Base-by-base conservation (phyloP, 148 eudicot genomes). In the Selenicereus undatus region DNA sequence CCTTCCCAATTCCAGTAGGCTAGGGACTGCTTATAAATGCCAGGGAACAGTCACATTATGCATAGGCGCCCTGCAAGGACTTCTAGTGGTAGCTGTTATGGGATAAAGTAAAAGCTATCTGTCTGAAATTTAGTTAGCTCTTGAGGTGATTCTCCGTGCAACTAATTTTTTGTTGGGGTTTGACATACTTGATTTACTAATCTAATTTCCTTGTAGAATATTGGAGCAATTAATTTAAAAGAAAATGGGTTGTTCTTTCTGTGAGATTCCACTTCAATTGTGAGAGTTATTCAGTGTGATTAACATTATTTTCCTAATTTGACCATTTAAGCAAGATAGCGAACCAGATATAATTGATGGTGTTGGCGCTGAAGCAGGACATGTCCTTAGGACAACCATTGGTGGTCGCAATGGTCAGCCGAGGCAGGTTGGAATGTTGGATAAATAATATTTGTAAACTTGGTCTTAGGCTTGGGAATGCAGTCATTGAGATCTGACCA, bases 381-480 rank as follows among this genome's bases (percentile, higher is more conserved):
- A 97, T 90, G 90, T 93, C 43, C 90, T 94, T 76, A 88, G 93
- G 82, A 94, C 97, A 35, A 92, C 89, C 42, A 85, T 94, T 80
- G 97, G 97, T 83, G 99, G 97, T 73, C 94, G 95, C 35, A 92
- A 89, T 86, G 99, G 98, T 83, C 99, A 97, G 84, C 83, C 99
- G 39, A 93, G 91, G 89, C 98, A 97, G 98, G 99, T 94, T 81
- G 80, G 85, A 74, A 27, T 62, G 9, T 62, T 62, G 30, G 64
- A 58, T 17, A 21, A 78, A 43, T 64, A 69, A 32, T 66, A 60
- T 52, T 36, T 60, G 27, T 66, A 42, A 78, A 62, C 60, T 12
- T 84, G 60, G 50, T 71, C 76, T 76, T 65, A 10, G 76, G 39
- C 64, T 43, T 36, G 64, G 45, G 30, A 32, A 29, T 22, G 29